Percentiles rank a stretch among this genome's conserved stretches.
These are phyloP conservation scores for Microbotryum intermedium DNA, from an alignment of 1,284 basidiomycete genomes.

Conservation along the genomic window DNA sequence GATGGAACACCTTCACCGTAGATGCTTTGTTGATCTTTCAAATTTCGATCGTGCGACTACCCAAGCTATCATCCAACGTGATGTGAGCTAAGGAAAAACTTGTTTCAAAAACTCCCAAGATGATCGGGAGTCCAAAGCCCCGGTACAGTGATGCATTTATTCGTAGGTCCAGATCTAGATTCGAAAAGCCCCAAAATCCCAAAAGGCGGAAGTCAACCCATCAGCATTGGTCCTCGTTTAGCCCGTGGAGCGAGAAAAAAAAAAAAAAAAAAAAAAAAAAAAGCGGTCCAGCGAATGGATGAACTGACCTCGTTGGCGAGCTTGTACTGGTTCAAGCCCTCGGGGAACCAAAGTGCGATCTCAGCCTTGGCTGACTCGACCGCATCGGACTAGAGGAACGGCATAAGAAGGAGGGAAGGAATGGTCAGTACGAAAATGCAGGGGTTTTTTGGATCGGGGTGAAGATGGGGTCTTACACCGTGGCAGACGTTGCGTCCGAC, in stretches of 20 bases:
- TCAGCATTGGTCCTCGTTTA: neutral
- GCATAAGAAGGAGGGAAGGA: neutral
- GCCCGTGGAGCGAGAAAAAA: conserved; percentile 1
- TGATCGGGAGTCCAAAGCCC: no score
- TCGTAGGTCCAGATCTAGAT: neutral
- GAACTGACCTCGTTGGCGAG: conserved; percentile 3
- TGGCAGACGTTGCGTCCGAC: conserved; percentile 88
- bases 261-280: conserved; percentile 26
- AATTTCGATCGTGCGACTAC: no score
- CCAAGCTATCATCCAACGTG: no score
- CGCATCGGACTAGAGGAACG: conserved; percentile 49
- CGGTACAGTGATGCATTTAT: no score
- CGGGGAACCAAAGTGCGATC: conserved; percentile 64
- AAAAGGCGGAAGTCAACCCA: no score
- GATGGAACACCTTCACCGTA: no score
- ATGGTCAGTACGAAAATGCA: neutral
- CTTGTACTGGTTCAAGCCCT: conserved; percentile 22
- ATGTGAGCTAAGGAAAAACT: no score
- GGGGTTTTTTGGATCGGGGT: no score
- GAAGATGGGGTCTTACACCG: conserved; percentile 66
- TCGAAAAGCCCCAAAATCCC: no score
- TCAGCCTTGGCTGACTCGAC: conserved; percentile 63
- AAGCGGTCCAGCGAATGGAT: no score
- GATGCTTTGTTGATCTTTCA: no score
- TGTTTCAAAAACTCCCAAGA: no score